Base-by-base conservation (phyloP, 2,329 filamentous ascomycete species). In the Fusarium sp. region DNA sequence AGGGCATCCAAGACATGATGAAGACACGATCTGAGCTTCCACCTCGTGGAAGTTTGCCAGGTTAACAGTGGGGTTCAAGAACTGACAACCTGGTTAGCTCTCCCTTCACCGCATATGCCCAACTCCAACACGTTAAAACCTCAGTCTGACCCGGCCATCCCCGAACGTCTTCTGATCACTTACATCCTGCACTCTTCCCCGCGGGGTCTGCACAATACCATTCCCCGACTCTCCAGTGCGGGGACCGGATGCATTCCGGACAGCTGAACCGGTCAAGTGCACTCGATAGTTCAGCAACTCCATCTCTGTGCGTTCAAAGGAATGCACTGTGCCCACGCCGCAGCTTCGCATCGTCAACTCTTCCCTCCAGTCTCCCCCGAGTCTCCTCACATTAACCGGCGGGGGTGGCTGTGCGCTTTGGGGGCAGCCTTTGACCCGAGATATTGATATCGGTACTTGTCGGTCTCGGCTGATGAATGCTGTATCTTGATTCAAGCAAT, bases 401-500 rank as follows among this genome's bases (percentile, higher is more conserved):
- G 55, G 56, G 56, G 56, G 56, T 38, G 56, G 56, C 56, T 59
- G 35, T 59, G 56, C 16, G 22, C 27, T 53, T 53, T 53, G 49
- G 49, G 27, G 49, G 49, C 27, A 33, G 49, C 53, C 33, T 27
- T 38, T 56, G 53, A 56, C 24, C 53, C 53, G 53, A 56, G 12
- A 44, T 16, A 22, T 22, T 22, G 40, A 53, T 53, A 31, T 53
- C 27, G 49, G 49, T 31, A 53, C 49, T 53, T 31, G 27, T 53
- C 49, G 17, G 49, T 53, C 27, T 53, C 49, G 49, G 49, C 11
- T 53, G 49, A 31, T 20, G 49, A 31, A 53, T 53, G 22, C 38
- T 40, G 38, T 40, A 29, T 53, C 49, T 53, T 74, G 64, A 63
- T 69, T 61, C 63, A 69, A 74, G 68, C 60, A 38, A 75, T 74